Evolutionary conservation across 2,329 filamentous ascomycete species (phyloP), one percentile per base, ranked within the genome.

Genomic region (Beauveria sp.): DNA sequence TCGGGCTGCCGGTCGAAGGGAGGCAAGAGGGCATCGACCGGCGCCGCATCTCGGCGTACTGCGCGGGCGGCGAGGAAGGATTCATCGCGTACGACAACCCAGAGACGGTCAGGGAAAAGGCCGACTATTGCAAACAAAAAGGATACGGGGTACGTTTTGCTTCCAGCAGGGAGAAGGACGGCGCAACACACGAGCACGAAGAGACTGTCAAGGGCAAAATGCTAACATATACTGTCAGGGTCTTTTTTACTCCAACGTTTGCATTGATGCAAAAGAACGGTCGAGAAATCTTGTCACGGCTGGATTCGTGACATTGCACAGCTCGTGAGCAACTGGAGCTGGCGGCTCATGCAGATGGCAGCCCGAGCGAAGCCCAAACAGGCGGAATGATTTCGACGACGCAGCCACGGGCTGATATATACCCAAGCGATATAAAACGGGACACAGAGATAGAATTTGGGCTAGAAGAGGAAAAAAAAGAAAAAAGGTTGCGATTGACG

Each of bases 51-150:
- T 88, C 89, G 20, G 89, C 90, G 6, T 88, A 84, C 67, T 93
- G 89, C 67, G 75, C 85, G 2, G 88, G 89, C 6, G 85, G 82
- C 2, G 89, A 91, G 67, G 88, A 88, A 3, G 90, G 89, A 0
- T 92, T 92, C 66, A 84, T 93, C 47, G 88, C 84, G 2, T 94
- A 93, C 70, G 90, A 94, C 72, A 92, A 88, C 65, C 85, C 87
- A 4, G 83, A 87, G 48, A 92, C 89, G 3, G 89, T 93, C 40
- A 81, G 82, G 72, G 82, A 86, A 71, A 94, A 94, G 75, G 90
- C 88, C 2, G 76, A 79, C 7, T 93, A 87, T 71, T 90, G 86
- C 71, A 87, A 84, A 67, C 82, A 88, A 67, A 86, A 87, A 67
- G 82, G 83, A 30, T 76, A 94, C 20, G 90, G 86, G 30, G 82